Conservation (phyloP, 2,329 filamentous ascomycete species). For the Cordyceps cicadae region DNA sequence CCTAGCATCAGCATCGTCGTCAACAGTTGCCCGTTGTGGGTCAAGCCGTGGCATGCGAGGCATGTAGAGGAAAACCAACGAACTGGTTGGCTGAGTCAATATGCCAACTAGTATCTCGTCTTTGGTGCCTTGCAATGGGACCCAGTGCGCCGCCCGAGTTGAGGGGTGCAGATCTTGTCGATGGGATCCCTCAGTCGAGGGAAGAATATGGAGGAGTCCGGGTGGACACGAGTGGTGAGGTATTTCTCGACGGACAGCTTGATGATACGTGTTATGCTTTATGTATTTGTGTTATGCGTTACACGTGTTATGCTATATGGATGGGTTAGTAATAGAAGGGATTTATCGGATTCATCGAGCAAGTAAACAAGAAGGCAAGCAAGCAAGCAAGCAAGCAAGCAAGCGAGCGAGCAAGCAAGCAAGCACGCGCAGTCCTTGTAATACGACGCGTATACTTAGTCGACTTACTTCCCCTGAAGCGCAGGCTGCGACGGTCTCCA, state of each 20-base stretch:
- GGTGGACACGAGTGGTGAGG: not conserved
- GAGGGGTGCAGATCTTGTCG: not conserved
- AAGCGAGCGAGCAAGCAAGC: no score
- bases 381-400: not conserved
- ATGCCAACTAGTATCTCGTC: not conserved
- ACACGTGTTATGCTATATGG: not conserved
- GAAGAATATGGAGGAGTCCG: not conserved
- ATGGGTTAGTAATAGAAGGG: not conserved
- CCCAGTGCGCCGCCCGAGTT: not conserved
- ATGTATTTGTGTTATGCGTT: no score
- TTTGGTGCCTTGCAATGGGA: not conserved
- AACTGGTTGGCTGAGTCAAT: not conserved
- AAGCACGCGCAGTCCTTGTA: no score
- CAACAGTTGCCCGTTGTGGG: constrained; percentile 3
- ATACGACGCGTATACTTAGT: no score
- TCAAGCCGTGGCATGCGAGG: not conserved
- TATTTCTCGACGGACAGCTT: not conserved
- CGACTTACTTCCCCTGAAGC: not conserved
- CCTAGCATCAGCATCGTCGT: not conserved
- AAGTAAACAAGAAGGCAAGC: no score
- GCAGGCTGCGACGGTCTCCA: not conserved
- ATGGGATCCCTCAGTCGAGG: not conserved
- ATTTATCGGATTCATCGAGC: no score
- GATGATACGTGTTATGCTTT: no score
- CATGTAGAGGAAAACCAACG: no score